These are phyloP conservation scores for Ogataea methylovora DNA, from an alignment of 805 yeast genomes.

Conservation along the genomic window DNA sequence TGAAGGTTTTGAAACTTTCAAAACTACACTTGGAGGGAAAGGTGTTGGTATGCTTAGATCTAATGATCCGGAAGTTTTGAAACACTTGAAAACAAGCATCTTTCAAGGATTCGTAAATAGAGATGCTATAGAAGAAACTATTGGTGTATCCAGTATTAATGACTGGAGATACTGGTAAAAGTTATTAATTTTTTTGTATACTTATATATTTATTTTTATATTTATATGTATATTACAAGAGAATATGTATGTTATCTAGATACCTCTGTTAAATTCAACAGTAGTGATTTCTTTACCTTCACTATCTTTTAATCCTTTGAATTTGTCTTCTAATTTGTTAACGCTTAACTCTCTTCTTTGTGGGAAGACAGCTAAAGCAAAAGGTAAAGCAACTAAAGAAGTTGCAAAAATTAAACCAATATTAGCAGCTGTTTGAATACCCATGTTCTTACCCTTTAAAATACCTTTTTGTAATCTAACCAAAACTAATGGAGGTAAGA, in stretches of 20 bases:
- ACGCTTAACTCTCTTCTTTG: constrained; percentile 66
- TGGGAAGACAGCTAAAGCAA: constrained; percentile 94
- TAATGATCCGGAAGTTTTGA: constrained; percentile 17
- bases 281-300: constrained; percentile 48
- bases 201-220: neutral
- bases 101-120: constrained; percentile 35
- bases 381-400: constrained; percentile 82
- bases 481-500: constrained; percentile 80
- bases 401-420: constrained; percentile 81
- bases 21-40: constrained; percentile 79
- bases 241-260: constrained; percentile 32
- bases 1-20: constrained; percentile 65
- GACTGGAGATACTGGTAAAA: constrained; percentile 60
- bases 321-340: constrained; percentile 52
- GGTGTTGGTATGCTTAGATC: constrained; percentile 60
- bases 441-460: constrained; percentile 59
- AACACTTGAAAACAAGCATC: constrained; percentile 28
- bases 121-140: constrained; percentile 36
- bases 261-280: constrained; percentile 91
- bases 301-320: constrained; percentile 52
- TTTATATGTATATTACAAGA: neutral
- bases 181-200: neutral
- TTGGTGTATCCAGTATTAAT: constrained; percentile 34
- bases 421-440: constrained; percentile 64
- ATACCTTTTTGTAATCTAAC: constrained; percentile 68